Percentiles rank a stretch among this genome's conserved stretches.
These are phyloP conservation scores for Salix viminalis DNA, from an alignment of 345 rosid species.

Conservation along the genomic window DNA sequence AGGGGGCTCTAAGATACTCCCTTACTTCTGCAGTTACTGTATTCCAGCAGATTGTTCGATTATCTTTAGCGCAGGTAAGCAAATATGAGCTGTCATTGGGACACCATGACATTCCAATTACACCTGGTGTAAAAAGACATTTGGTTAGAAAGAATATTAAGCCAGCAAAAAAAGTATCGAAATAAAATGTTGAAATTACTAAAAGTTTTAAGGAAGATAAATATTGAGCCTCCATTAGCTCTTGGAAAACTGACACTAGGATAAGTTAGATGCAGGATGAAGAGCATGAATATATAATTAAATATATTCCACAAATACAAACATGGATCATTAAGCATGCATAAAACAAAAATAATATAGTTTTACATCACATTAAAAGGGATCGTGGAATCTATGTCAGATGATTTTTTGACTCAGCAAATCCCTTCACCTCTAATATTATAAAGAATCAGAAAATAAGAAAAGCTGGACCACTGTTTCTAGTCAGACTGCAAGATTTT, in stretches of 20 bases:
- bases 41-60: constrained; percentile 98
- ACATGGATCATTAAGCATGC: not conserved
- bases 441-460: not conserved
- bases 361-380: too few relatives aligned
- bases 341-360: not conserved
- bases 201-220: not conserved
- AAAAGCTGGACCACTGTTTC: not conserved
- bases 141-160: not conserved
- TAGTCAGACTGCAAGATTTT: not conserved
- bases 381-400: not conserved
- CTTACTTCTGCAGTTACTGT: constrained; percentile 80
- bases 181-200: not conserved
- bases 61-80: constrained; percentile 96
- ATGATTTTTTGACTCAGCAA: not conserved
- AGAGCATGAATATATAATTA: not conserved
- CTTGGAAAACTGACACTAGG: not conserved
- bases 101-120: constrained; percentile 99
- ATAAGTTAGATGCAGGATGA: not conserved
- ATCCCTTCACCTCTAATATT: not conserved
- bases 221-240: not conserved
- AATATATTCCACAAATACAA: not conserved
- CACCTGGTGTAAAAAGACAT: constrained; percentile 49
- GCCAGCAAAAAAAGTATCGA: not conserved
- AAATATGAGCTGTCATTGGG: constrained; percentile 88
- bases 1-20: not conserved